Base-by-base conservation (phyloP, 2,329 filamentous ascomycete genomes). In the Colletotrichum sp. region DNA sequence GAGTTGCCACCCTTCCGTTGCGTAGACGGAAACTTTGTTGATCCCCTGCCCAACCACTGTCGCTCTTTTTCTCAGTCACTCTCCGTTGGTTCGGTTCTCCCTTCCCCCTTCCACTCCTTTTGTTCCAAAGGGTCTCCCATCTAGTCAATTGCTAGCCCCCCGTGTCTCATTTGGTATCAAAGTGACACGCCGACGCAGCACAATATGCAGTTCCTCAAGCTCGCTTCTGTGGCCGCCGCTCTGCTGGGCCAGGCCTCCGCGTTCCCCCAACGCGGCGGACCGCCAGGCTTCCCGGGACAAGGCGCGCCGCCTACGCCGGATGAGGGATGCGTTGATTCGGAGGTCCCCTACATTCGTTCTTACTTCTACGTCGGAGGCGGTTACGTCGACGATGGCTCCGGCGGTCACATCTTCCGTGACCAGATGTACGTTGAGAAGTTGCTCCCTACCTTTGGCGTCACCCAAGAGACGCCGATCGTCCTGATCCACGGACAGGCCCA, bases 391-490 rank as follows among this genome's bases (percentile, higher is more conserved):
- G 79, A 84, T 63, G 80, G 78, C 15, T 70, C 78, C 3, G 83
- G 82, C 3, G 81, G 78, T 6, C 81, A 85, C 75, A 79, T 82
- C 57, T 79, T 82, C 26, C 80, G 81, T 32, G 84, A 85, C 69
- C 89, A 91, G 82, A 89, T 91, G 84, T 91, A 91, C 77, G 88
- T 90, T 32, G 90, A 91, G 82, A 84, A 84, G 71, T 83, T 90
- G 18, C 77, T 79, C 8, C 87, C 88, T 16, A 75, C 79, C 8
- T 28, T 63, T 12, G 80, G 80, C 39, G 79, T 74, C 36, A 78
- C 66, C 52, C 80, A 80, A 62, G 57, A 75, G 5, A 79, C 74
- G 39, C 86, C 87, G 1, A 80, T 89, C 39, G 79, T 89, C 30
- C 82, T 88, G 68, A 85, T 89, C 64, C 85, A 88, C 55, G 88